A percentile compares a stretch with the other conserved stretches of the same genome.
phyloP scores from a whole-genome alignment of 805 yeast species.

The Brettanomyces custersianus region DNA sequence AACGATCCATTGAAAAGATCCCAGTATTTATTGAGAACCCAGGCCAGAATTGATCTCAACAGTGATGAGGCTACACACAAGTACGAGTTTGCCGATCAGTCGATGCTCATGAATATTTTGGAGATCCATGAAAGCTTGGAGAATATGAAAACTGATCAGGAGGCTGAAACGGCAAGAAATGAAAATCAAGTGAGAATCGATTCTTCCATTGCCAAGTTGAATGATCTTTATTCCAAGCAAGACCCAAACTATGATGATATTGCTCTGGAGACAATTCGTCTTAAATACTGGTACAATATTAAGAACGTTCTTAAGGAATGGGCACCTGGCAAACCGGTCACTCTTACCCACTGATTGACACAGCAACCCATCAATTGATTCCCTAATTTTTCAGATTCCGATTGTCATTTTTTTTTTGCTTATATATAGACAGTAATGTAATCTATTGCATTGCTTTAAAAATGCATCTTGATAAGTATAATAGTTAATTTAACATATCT shows the following conservation, averaged over 20 bases:
- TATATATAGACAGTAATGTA: too few relatives aligned
- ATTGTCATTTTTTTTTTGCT: too few relatives aligned
- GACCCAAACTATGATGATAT: slow-evolving; percentile 43
- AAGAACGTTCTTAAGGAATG: slow-evolving; percentile 66
- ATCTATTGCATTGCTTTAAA: too few relatives aligned
- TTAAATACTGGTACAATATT: slow-evolving; percentile 81
- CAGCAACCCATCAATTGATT: too few relatives aligned
- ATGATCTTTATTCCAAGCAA: slow-evolving; percentile 33
- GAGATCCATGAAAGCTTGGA: slow-evolving; percentile 82
- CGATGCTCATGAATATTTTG: slow-evolving; percentile 63
- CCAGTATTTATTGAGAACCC: slow-evolving; percentile 40
- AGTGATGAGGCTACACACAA: slow-evolving; percentile 46
- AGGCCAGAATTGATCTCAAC: slow-evolving; percentile 43
- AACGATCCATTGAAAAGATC: slow-evolving; percentile 65
- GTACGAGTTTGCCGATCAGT: slow-evolving; percentile 32
- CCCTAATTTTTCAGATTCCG: too few relatives aligned
- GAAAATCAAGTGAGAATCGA: slow-evolving; percentile 53
- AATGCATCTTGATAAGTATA: too few relatives aligned
- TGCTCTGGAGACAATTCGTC: slow-evolving; percentile 54
- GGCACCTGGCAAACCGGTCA: slow-evolving; percentile 63
- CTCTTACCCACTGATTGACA: slow-evolving; percentile 49
- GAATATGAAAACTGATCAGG: slow-evolving; percentile 49
- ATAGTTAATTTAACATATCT: too few relatives aligned
- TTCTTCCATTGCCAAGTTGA: slow-evolving; percentile 35
- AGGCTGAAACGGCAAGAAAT: slow-evolving; percentile 39